These are phyloP conservation scores for Quercus aquifolioides DNA, from an alignment of 306 rosid genomes.

Conservation along the genomic window DNA sequence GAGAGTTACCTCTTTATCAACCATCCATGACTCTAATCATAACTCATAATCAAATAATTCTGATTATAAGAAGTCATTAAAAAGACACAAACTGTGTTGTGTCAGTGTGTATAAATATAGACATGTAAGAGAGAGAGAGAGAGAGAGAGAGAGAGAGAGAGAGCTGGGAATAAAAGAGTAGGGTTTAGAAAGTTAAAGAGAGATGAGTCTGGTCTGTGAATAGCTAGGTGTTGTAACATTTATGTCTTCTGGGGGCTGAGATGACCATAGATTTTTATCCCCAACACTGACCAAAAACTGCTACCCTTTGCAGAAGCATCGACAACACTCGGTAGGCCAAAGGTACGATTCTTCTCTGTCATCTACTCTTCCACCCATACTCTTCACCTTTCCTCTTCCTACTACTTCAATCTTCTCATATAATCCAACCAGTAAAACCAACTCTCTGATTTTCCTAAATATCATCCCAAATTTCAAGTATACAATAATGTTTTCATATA, in stretches of 20 bases:
- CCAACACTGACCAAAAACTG: conserved; percentile 47
- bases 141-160: neutral
- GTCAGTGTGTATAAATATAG: conserved; percentile 1
- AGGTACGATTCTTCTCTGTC: conserved; percentile 37
- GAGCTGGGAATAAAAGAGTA: conserved; percentile 10
- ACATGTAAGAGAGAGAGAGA: neutral
- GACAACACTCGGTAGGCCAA: conserved; percentile 32
- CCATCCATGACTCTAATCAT: conserved; percentile 55
- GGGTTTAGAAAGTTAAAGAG: conserved; percentile 11
- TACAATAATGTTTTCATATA: neutral
- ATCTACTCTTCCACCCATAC: conserved; percentile 8
- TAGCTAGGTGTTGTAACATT: conserved; percentile 18
- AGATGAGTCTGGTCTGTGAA: conserved; percentile 22
- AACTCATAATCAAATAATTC: conserved; percentile 26
- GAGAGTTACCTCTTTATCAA: conserved; percentile 36
- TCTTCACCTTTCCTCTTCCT: neutral
- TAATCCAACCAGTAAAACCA: conserved; percentile 27
- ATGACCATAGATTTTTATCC: conserved; percentile 42
- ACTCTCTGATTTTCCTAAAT: conserved; percentile 12
- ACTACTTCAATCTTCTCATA: conserved; percentile 18
- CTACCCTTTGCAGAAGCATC: conserved; percentile 61
- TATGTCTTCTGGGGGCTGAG: conserved; percentile 36
- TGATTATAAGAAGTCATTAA: conserved; percentile 1
- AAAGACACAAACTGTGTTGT: neutral
- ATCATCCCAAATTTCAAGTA: conserved; percentile 27